Evolutionary conservation across 768 basidiomycete species (phyloP), one percentile per base, ranked within the genome.

Genomic region (Tulasnella sp.): DNA sequence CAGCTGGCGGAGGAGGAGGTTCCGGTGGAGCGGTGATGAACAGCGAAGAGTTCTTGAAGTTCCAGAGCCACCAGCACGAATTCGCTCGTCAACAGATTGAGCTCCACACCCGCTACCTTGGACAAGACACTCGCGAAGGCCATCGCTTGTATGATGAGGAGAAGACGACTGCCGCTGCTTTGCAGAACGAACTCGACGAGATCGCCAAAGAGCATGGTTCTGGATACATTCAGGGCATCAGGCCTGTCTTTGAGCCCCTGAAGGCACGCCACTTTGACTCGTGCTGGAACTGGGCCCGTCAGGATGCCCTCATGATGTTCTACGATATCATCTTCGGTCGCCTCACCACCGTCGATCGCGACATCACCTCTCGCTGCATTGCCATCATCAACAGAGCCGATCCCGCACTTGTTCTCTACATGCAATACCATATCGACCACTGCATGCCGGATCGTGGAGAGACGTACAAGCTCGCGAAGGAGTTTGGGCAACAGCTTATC

Each of bases 251-350:
- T 72, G 90, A 94, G 67, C 84, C 89, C 2, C 77, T 97, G 66
- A 98, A 99, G 73, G 96, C 93, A 11, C 88, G 96, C 48, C 92
- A 86, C 69, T 98, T 99, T 76, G 93, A 98, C 69, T 98, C 94
- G 1, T 92, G 87, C 4, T 99, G 94, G 96, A 99, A 99, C 69
- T 99, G 96, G 96, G 94, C 87, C 46, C 85, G 94, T 61, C 96
- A 99, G 73, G 93, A 96, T 62, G 91, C 92, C 15, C 76, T 98
- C 25, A 75, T 91, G 61, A 93, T 99, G 91, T 98, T 84, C 75
- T 97, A 93, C 72, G 94, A 98, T 70, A 96, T 99, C 73, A 92
- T 99, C 66, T 92, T 92, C 65, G 96, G 96, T 49, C 84, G 86
- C 46, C 80, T 96, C 57, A 92, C 85, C 22, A 92, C 91, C 17